phyloP scores from a whole-genome alignment of 2,329 filamentous ascomycete species.

The Fusarium paranaense region DNA sequence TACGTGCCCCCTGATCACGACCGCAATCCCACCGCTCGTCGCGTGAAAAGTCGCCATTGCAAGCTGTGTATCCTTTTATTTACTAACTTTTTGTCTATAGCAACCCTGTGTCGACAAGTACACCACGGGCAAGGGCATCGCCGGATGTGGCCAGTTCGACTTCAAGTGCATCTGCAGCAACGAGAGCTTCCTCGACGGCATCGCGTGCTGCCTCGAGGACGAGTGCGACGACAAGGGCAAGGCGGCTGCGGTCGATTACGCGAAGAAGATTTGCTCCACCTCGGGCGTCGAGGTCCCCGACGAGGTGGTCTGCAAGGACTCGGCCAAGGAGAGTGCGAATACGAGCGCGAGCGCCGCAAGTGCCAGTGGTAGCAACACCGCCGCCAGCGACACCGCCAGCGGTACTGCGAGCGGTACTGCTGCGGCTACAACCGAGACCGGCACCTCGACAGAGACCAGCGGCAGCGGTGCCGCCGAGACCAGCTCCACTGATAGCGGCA shows the following conservation, averaged over 20 bases:
- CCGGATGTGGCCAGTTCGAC: constrained; percentile 53
- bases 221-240: constrained; percentile 50
- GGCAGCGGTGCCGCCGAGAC: constrained; percentile 4
- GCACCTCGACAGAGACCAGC: background rate
- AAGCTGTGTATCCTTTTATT: constrained; percentile 10
- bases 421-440: background rate
- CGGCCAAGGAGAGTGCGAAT: background rate
- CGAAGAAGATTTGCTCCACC: constrained; percentile 53
- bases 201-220: constrained; percentile 56
- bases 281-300: constrained; percentile 51
- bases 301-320: constrained; percentile 50
- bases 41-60: background rate
- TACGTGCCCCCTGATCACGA: constrained; percentile 43
- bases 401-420: constrained; percentile 9
- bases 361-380: constrained; percentile 12
- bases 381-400: constrained; percentile 20
- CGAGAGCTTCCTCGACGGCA: constrained; percentile 52
- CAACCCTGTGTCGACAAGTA: constrained; percentile 49
- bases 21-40: background rate
- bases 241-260: constrained; percentile 51
- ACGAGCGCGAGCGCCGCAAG: constrained; percentile 10
- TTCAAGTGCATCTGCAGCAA: constrained; percentile 57
- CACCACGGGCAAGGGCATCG: constrained; percentile 50
- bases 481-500: background rate
- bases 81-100: constrained; percentile 28